Percentiles rank a stretch among this genome's conserved stretches.
These are phyloP conservation scores for Septoria linicola DNA, from an alignment of 2,329 filamentous ascomycete genomes.

Conservation along the genomic window DNA sequence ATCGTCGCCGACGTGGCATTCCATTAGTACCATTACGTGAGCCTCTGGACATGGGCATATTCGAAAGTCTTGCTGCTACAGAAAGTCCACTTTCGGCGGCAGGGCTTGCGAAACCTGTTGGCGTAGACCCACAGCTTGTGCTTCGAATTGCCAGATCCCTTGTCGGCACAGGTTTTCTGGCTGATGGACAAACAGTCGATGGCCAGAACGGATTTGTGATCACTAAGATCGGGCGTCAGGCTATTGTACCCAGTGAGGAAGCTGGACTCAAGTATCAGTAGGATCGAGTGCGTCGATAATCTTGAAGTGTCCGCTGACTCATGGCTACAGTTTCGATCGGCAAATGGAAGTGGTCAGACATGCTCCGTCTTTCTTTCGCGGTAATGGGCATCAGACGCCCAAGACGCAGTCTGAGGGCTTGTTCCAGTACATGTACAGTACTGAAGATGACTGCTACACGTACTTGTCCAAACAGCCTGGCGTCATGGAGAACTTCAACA, in stretches of 20 bases:
- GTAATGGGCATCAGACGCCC: slow-evolving; percentile 16
- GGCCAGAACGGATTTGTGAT: background rate
- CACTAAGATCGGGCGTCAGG: slow-evolving; percentile 4
- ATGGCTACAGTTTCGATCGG: slow-evolving; percentile 13
- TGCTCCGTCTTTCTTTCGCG: slow-evolving; percentile 20
- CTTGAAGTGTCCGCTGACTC: background rate
- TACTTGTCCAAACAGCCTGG: slow-evolving; percentile 23
- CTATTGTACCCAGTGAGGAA: slow-evolving; percentile 2
- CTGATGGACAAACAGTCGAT: slow-evolving; percentile 3
- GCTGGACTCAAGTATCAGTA: slow-evolving; percentile 13
- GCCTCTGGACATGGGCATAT: slow-evolving; percentile 11
- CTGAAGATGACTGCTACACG: slow-evolving; percentile 16
- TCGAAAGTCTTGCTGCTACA: slow-evolving; percentile 5
- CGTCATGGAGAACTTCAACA: slow-evolving; percentile 26
- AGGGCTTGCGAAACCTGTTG: background rate
- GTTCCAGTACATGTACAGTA: slow-evolving; percentile 21
- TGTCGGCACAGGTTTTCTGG: slow-evolving; percentile 2
- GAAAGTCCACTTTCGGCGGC: background rate
- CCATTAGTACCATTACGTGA: background rate
- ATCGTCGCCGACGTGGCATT: slow-evolving; percentile 9
- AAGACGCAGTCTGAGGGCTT: slow-evolving; percentile 13
- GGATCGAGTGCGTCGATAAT: background rate
- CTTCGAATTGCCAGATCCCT: slow-evolving; percentile 11
- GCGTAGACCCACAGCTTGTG: slow-evolving; percentile 8
- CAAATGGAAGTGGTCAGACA: slow-evolving; percentile 9